These are phyloP conservation scores for Diplocarpon rosae DNA, from an alignment of 2,329 filamentous ascomycete species.

Conservation along the genomic window DNA sequence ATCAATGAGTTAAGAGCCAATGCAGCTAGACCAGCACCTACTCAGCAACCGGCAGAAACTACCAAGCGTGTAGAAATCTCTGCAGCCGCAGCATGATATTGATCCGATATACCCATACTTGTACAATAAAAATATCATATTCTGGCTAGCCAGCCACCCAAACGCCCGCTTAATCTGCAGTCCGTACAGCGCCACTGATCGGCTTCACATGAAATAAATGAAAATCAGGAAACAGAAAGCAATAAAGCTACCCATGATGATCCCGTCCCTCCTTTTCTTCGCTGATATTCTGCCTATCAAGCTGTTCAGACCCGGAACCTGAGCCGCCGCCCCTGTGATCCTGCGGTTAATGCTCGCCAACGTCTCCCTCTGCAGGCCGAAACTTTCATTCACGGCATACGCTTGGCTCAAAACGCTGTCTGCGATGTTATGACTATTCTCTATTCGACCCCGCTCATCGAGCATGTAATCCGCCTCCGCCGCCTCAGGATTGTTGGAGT, in stretches of 20 bases:
- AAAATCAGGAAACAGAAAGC: constrained; percentile 84
- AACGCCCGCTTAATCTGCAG: constrained; percentile 22
- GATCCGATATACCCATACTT: constrained; percentile 23
- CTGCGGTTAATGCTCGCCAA: constrained; percentile 79
- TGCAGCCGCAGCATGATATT: constrained; percentile 14
- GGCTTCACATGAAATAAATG: constrained; percentile 59
- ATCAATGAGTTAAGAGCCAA: constrained; percentile 40
- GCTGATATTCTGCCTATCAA: constrained; percentile 87
- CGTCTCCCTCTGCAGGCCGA: constrained; percentile 76
- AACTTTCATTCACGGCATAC: constrained; percentile 91
- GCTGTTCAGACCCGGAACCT: constrained; percentile 86
- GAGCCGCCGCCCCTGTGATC: constrained; percentile 79
- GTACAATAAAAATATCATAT: constrained; percentile 18
- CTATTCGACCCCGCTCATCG: constrained; percentile 72
- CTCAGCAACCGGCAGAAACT: constrained; percentile 1
- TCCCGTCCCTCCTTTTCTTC: constrained; percentile 87
- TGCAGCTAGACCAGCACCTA: constrained; percentile 10
- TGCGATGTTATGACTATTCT: constrained; percentile 79
- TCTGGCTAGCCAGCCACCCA: constrained; percentile 13
- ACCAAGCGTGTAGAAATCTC: constrained; percentile 7
- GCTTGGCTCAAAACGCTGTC: constrained; percentile 90
- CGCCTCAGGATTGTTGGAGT: constrained; percentile 65
- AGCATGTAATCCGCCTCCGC: constrained; percentile 97
- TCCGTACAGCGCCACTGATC: constrained; percentile 7
- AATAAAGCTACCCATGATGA: constrained; percentile 86